Evolutionary conservation across 2,329 filamentous ascomycete species (phyloP).

Genomic region (Fusarium palustre): DNA sequence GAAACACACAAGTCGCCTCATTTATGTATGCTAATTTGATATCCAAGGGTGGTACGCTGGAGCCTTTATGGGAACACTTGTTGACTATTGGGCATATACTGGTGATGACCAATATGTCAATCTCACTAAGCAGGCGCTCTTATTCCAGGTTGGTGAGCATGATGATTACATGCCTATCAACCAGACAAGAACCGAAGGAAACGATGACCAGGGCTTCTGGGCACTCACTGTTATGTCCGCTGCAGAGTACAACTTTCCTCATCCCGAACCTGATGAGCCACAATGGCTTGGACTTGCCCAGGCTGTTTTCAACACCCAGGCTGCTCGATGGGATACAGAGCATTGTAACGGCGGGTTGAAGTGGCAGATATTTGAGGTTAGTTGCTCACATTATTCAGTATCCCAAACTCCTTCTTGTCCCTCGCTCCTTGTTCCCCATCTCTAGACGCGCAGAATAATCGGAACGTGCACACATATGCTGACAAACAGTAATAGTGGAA

Average conservation of each 20-base stretch:
- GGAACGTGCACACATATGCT: constrained; percentile 3
- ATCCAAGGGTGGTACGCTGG: constrained; percentile 76
- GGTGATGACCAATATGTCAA: constrained; percentile 78
- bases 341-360: constrained; percentile 80
- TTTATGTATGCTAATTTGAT: constrained; percentile 10
- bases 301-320: constrained; percentile 85
- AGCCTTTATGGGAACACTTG: constrained; percentile 75
- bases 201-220: constrained; percentile 84
- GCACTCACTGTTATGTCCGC: constrained; percentile 76
- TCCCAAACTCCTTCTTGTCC: background rate
- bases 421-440: background rate
- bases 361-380: constrained; percentile 80
- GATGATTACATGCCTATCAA: constrained; percentile 83
- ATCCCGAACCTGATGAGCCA: constrained; percentile 67
- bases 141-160: constrained; percentile 79
- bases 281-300: constrained; percentile 79
- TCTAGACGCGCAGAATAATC: background rate
- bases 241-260: constrained; percentile 74
- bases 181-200: constrained; percentile 75
- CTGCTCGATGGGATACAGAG: constrained; percentile 75
- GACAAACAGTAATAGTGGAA: constrained; percentile 66
- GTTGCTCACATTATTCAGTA: background rate
- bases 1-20: constrained; percentile 37
- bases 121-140: constrained; percentile 73
- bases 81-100: constrained; percentile 90